phyloP scores from a whole-genome alignment of 116 monocot species.

The Cymodocea nodosa region DNA sequence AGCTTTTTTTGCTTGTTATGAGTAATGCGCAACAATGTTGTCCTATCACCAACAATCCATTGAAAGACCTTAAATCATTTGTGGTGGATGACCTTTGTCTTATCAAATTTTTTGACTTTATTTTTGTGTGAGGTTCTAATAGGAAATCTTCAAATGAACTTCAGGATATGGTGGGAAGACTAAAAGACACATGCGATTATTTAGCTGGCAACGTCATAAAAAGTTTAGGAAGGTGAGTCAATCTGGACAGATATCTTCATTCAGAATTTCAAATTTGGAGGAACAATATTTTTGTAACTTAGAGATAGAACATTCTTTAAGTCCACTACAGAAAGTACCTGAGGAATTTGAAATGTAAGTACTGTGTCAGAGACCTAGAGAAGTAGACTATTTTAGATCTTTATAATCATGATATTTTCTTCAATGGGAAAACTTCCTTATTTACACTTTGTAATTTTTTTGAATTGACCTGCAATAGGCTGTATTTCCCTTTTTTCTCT shows the following conservation, averaged over 20 bases:
- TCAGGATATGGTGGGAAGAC: background rate
- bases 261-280: background rate
- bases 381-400: too few relatives aligned
- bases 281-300: background rate
- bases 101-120: background rate
- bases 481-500: background rate
- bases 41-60: background rate
- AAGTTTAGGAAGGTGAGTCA: constrained; percentile 9
- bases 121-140: background rate
- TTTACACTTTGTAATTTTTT: too few relatives aligned
- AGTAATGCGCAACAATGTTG: background rate
- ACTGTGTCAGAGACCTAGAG: background rate
- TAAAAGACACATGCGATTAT: constrained; percentile 26
- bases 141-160: background rate
- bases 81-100: background rate
- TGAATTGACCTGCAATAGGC: background rate
- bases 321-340: background rate
- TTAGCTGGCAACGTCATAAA: constrained; percentile 39
- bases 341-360: background rate
- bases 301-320: background rate
- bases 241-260: background rate
- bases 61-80: background rate
- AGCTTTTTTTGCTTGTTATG: background rate
- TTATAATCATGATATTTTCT: too few relatives aligned
- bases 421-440: too few relatives aligned